A percentile compares a stretch with the other conserved stretches of the same genome.
phyloP scores from a whole-genome alignment of 106 monocot genomes.

The Platanthera zijinensis region DNA sequence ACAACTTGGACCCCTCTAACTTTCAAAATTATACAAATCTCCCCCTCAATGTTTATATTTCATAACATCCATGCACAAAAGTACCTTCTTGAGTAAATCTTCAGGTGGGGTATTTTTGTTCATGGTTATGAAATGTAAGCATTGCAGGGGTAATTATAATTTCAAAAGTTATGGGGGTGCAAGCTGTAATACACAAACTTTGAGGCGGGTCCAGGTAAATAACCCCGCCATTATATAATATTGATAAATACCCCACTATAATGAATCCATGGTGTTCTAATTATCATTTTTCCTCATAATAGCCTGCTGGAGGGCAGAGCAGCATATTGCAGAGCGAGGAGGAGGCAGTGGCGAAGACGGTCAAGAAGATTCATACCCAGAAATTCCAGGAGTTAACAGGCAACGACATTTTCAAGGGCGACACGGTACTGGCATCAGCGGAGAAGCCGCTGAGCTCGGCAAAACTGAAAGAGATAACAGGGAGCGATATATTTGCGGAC shows the following conservation, averaged over 20 bases:
- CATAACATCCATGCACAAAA: no score
- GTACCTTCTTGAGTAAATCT: background rate
- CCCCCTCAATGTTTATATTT: no score
- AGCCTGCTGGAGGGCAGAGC: constrained; percentile 57
- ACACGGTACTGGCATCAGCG: constrained; percentile 28
- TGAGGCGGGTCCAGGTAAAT: no score
- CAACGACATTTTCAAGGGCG: constrained; percentile 73
- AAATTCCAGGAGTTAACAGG: constrained; percentile 72
- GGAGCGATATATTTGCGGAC: constrained; percentile 78
- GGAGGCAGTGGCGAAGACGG: constrained; percentile 21
- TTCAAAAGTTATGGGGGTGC: no score
- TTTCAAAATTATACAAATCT: no score
- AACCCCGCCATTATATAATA: background rate
- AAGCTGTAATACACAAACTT: no score
- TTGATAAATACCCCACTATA: background rate
- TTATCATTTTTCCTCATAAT: background rate
- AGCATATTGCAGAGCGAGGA: constrained; percentile 50
- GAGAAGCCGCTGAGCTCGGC: constrained; percentile 60
- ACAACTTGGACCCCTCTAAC: no score
- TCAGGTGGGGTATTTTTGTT: no score
- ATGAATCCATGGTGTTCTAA: no score
- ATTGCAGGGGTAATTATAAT: no score
- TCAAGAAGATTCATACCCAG: constrained; percentile 68
- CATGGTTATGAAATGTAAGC: no score
- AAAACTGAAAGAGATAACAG: constrained; percentile 68